Base-by-base conservation (phyloP, 371 early-diverging fungal species). In the Conidiobolus coronatus region DNA sequence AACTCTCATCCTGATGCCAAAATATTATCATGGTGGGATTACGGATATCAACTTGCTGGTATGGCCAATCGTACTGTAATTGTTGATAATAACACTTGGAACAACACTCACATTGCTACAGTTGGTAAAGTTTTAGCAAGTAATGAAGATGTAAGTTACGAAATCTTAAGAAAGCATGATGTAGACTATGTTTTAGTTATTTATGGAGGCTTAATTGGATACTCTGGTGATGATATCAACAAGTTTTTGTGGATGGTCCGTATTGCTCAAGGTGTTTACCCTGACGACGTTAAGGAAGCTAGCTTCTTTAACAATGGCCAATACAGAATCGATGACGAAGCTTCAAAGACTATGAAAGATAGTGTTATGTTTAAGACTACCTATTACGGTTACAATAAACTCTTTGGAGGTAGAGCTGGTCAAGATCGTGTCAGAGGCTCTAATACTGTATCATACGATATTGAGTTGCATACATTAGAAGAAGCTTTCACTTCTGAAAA, bases 71-170 rank as follows among this genome's bases (percentile, higher is more conserved):
- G 98, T 23, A 81, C 92, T 0, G 89, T 89, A 0, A 64, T 98
- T 21, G 97, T 98, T 18, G 99, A 98, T 66, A 98, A 98, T 77
- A 98, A 98, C 63, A 98, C 99, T 0, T 98, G 98, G 96, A 98
- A 98, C 73, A 97, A 96, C 70, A 93, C 95, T 2, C 96, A 96
- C 55, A 98, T 98, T 59, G 96, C 97, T 9, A 95, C 97, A 0
- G 97, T 98, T 12, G 98, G 98, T 37, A 80, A 79, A 54, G 89
- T 87, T 42, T 77, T 98, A 81, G 72, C 93, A 0, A 78, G 79
- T 21, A 63, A 74, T 22, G 98, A 98, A 59, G 85, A 87, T 18
- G 81, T 77, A 8, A 71, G 92, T 0, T 94, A 93, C 56, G 76
- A 79, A 48, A 71, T 92, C 23, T 79, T 95, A 66, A 74, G 79